These are phyloP conservation scores for Candida frijolesensis DNA, from an alignment of 1,139 yeast species.

Conservation along the genomic window DNA sequence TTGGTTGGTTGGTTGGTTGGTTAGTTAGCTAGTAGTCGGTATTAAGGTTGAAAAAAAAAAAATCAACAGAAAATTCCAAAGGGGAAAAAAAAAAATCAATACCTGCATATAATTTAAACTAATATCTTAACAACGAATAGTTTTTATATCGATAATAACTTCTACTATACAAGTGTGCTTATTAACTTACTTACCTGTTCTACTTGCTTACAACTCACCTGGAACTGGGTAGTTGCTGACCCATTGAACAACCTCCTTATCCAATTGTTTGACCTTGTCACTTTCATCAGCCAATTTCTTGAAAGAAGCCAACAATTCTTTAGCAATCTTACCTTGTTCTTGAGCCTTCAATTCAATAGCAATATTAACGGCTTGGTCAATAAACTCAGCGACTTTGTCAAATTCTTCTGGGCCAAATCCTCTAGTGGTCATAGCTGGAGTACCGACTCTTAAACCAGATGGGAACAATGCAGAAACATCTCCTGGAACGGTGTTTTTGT, in stretches of 20 bases:
- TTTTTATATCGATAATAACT: not conserved
- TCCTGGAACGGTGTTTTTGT: constrained; percentile 95
- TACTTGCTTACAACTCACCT: constrained; percentile 53
- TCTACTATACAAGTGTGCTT: not conserved
- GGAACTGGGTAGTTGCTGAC: constrained; percentile 76
- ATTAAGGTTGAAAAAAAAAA: too few relatives aligned
- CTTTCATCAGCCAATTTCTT: constrained; percentile 64
- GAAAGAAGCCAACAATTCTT: constrained; percentile 65
- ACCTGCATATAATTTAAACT: not conserved
- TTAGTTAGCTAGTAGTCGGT: too few relatives aligned
- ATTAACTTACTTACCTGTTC: not conserved
- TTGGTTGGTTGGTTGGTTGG: too few relatives aligned
- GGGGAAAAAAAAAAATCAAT: not conserved
- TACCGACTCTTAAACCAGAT: constrained; percentile 93
- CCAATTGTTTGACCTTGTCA: constrained; percentile 58
- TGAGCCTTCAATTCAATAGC: constrained; percentile 59
- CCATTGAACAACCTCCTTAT: constrained; percentile 65
- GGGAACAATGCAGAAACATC: constrained; percentile 95
- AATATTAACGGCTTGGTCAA: constrained; percentile 75
- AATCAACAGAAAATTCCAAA: too few relatives aligned
- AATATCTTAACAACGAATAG: not conserved
- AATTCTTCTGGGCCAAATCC: constrained; percentile 84
- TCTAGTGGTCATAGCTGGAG: constrained; percentile 98
- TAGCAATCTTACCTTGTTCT: constrained; percentile 62
- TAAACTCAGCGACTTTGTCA: constrained; percentile 72